Conservation (phyloP, 257 asterid species). For the Jasminum sambac region DNA sequence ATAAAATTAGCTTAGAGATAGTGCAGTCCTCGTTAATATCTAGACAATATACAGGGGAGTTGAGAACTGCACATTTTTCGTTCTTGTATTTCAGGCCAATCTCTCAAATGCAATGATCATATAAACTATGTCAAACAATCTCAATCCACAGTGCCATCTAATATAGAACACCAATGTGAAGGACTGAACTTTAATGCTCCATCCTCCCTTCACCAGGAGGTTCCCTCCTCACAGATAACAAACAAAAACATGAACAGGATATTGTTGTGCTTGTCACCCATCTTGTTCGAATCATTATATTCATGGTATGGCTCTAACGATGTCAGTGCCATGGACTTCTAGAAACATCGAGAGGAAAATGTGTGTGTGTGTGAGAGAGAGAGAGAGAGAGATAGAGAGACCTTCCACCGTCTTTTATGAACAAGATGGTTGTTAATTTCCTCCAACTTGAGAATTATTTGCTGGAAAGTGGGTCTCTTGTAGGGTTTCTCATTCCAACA, state of each 20-base stretch:
- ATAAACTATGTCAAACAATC: neutral
- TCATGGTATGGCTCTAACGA: neutral
- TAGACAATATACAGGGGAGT: neutral
- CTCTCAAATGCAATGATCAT: neutral
- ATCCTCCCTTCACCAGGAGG: neutral
- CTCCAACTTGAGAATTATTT: conserved; percentile 59
- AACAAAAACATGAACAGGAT: conserved; percentile 33
- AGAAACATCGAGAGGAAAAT: neutral
- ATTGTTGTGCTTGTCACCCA: neutral
- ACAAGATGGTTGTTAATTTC: conserved; percentile 41
- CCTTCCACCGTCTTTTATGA: conserved; percentile 76
- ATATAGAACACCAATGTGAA: neutral
- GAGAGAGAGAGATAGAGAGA: conserved; percentile 26
- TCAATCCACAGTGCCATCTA: neutral
- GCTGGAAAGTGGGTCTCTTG: conserved; percentile 60
- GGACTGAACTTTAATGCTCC: neutral
- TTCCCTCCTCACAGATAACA: conserved; percentile 17
- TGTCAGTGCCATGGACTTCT: neutral
- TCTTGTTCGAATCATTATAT: neutral
- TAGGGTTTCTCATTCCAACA: conserved; percentile 69
- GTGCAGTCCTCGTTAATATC: neutral
- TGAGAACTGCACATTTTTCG: neutral
- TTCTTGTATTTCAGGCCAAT: neutral
- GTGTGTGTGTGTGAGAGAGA: neutral
- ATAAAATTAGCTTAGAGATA: neutral